Base-by-base conservation (phyloP, 2,329 filamentous ascomycete species). In the Hymenoscyphus salicellus region DNA sequence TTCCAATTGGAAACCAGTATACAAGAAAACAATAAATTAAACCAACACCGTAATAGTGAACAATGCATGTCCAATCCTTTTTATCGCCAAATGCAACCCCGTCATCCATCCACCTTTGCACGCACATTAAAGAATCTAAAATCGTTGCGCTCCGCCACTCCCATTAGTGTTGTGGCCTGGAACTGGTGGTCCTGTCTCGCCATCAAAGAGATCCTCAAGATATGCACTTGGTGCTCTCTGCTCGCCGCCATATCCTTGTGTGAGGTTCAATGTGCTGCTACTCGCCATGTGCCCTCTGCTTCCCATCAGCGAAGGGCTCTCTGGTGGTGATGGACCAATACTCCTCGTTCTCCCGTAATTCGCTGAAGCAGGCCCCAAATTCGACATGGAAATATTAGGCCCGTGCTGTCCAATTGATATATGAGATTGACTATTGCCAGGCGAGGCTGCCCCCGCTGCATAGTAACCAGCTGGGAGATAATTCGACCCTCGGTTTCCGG, bases 381-480 rank as follows among this genome's bases (percentile, higher is more conserved):
- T 89, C 28, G 85, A 83, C 74, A 89, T 75, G 68, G 83, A 86
- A 69, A 89, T 87, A 16, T 84, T 82, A 52, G 71, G 65, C 5
- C 65, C 63, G 33, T 71, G 63, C 26, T 68, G 67, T 66, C 83
- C 79, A 80, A 69, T 71, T 63, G 69, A 58, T 60, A 71, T 59
- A 69, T 72, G 65, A 63, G 66, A 71, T 55, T 69, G 65, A 20
- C 79, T 79, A 61, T 79, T 72, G 23, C 67, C 72, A 11, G 70
- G 68, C 3, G 70, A 69, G 14, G 74, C 60, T 17, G 76, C 78
- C 26, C 89, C 85, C 5, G 91, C 85, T 36, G 92, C 89, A 75
- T 98, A 98, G 79, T 96, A 97, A 1, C 94, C 94, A 2, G 94
- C 89, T 17, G 94, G 94, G 23, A 97, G 83, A 75, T 94, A 96